Evolutionary conservation across 768 basidiomycete species (phyloP), one percentile per base, ranked within the genome.

Genomic region (Clitopilus hobsonii): DNA sequence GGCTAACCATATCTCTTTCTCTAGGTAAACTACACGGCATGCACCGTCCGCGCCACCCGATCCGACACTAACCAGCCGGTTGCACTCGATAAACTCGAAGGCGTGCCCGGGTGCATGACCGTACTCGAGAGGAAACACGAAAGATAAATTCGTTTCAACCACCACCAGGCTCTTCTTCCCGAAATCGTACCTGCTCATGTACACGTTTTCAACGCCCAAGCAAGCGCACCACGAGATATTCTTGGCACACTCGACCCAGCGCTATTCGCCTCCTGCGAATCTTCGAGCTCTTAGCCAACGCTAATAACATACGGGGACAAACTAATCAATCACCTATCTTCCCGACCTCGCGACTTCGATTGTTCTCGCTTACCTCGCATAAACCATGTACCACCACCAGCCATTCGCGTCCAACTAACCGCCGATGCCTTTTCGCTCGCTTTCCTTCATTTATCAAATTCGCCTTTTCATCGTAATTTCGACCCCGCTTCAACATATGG

Each of bases 101-200:
- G 79, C 58, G 76, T 91, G 5, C 84, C 85, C 1, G 89, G 89
- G 7, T 75, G 89, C 26, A 91, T 91, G 89, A 89, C 86, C 32
- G 80, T 90, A 64, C 23, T 85, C 50, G 71, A 70, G 48, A 74
- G 84, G 49, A 73, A 65, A 55, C 63, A 67, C 48, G 56, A 65
- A 50, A 18, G 41, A 45, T 45, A 18, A 23, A 10, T 16, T 20
- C 27, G 32, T 16, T 26, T 50, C n/a, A 7, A 20, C 32, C 32
- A 22, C 56, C 26, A 50, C 8, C n/a, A 45, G 22, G 10, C 22
- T 10, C 22, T 18, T 45, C 41, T 20, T 23, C 16, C 10, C 8
- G n/a, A 45, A 11, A 20, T 20, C n/a, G 18, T 18, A 16, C n/a
- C 16, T 32, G 8, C 8, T 16, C 22, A 45, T 20, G 41, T 45